phyloP scores from a whole-genome alignment of 371 early-diverging fungal species.

The Mucor racemosus region DNA sequence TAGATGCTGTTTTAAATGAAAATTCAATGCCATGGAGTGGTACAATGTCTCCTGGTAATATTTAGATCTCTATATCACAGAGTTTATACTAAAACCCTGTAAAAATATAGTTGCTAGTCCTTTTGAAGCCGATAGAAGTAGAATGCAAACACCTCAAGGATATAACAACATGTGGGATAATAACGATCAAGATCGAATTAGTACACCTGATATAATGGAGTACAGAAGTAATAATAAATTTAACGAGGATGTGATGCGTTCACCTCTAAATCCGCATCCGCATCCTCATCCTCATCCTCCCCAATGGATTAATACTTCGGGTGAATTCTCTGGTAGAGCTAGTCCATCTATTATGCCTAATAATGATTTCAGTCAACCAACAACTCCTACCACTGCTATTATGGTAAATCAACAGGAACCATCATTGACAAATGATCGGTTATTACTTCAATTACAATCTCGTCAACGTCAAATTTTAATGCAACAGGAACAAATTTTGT shows the following conservation, averaged over 20 bases:
- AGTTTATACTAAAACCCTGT: neutral
- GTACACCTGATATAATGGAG: neutral
- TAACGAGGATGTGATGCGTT: slow-evolving; percentile 1
- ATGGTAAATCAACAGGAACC: neutral
- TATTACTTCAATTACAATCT: slow-evolving; percentile 45
- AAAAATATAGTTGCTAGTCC: slow-evolving; percentile 1
- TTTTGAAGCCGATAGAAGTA: slow-evolving; percentile 9
- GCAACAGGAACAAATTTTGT: slow-evolving; percentile 48
- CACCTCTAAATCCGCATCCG: slow-evolving; percentile 1
- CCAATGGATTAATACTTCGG: neutral
- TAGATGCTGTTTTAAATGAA: slow-evolving; percentile 40
- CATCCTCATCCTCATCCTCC: slow-evolving; percentile 3
- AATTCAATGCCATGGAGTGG: slow-evolving; percentile 30
- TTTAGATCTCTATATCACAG: neutral
- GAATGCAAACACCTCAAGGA: slow-evolving; percentile 17
- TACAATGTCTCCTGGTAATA: slow-evolving; percentile 17
- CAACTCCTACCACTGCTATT: slow-evolving; percentile 13
- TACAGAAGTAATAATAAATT: neutral
- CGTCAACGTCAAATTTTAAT: slow-evolving; percentile 48
- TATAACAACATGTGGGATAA: neutral
- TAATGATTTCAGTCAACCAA: slow-evolving; percentile 10
- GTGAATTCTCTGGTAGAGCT: slow-evolving; percentile 9
- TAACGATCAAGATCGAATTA: neutral
- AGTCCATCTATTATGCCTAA: slow-evolving; percentile 17
- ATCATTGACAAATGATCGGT: slow-evolving; percentile 27